phyloP scores from a whole-genome alignment of 2,329 filamentous ascomycete species.

The Trichoderma sp. region DNA sequence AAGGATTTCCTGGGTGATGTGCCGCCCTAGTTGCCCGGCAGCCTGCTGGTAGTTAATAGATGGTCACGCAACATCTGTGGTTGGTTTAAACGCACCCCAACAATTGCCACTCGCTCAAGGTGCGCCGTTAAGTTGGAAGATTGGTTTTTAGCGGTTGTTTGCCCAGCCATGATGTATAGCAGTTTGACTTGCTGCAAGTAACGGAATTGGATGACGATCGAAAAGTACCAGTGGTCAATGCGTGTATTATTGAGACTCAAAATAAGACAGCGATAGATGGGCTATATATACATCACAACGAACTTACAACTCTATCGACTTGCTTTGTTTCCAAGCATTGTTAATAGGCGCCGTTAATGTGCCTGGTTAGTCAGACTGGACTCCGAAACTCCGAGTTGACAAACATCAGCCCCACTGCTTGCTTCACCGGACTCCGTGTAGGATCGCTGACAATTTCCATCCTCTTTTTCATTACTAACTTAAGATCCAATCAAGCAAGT shows the following conservation, averaged over 20 bases:
- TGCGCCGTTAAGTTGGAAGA: not conserved
- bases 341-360: not conserved
- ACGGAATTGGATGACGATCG: not conserved
- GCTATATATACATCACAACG: not conserved
- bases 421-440: not conserved
- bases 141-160: not conserved
- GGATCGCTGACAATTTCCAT: not conserved
- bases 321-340: not conserved
- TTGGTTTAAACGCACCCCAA: not conserved
- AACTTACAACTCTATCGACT: not conserved
- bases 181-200: not conserved
- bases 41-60: not conserved
- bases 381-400: not conserved
- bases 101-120: not conserved
- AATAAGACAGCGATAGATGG: not conserved
- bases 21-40: not conserved
- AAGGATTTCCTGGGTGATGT: constrained; percentile 45
- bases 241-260: not conserved
- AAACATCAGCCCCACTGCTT: not conserved
- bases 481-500: not conserved
- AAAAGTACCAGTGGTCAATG: not conserved
- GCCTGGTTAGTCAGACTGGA: not conserved
- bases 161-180: not conserved
- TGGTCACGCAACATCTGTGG: not conserved
- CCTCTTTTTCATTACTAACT: not conserved